Base-by-base conservation (phyloP, 129 eudicot species). In the Escallonia rubra region DNA sequence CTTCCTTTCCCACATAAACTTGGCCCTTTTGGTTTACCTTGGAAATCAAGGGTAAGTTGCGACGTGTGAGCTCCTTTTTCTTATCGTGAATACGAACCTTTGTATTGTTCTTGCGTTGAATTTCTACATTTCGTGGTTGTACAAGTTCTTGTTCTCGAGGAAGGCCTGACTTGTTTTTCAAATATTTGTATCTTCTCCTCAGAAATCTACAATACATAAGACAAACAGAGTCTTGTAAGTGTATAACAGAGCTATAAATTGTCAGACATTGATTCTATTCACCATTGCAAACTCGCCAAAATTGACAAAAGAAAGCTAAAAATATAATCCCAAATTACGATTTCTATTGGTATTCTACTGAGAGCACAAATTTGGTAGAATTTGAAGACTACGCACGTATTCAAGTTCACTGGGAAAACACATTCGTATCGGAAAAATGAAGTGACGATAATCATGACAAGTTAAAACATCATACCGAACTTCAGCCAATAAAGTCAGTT, bases 401-500 rank as follows among this genome's bases (percentile, higher is more conserved):
- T 46, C 0, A 46, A 46, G 10, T 46, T 46, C 8, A 46, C 50
- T 2, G 50, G 60, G 16, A 9, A 23, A 14, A 16, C 2, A 56
- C 34, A 56, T 23, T 5, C 16, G 1, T 23, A 56, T 56, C 60
- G 16, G 10, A 6, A 56, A 56, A 7, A 45, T 12, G 3, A 42
- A 54, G 4, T 11, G 41, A 60, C 7, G 48, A 16, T 41, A 40
- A 51, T 23, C n/a, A 52, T 6, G 23, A 40, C 59, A 72, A 53
- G 9, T 14, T 15, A 4, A 44, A 43, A 41, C 15, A 65, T 15
- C 79, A 72, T 86, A 90, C 97, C 95, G 74, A 44, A 90, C 95
- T 86, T 90, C 95, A 59, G 97, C 97, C 60, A 81, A 79, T 23
- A 84, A 74, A 44, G 73, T 81, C 38, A 42, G 70, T 71, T 80